phyloP scores from a whole-genome alignment of 2,329 filamentous ascomycete species.

The Orbilia brochopaga region DNA sequence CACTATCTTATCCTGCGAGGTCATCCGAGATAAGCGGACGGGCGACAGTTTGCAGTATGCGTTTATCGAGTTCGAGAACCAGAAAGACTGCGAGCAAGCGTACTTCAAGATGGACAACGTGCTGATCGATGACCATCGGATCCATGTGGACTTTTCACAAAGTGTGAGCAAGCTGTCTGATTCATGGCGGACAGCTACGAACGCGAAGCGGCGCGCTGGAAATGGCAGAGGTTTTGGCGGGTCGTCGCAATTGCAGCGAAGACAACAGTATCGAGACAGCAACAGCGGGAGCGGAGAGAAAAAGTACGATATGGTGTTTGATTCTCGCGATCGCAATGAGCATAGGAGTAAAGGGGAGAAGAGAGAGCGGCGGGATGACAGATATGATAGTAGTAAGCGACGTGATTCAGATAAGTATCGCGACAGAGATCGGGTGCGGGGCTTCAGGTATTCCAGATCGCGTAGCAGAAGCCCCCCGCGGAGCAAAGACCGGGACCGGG shows the following conservation, averaged over 20 bases:
- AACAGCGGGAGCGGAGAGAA: constrained; percentile 59
- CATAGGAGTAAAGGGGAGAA: constrained; percentile 57
- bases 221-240: constrained; percentile 84
- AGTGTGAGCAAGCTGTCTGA: constrained; percentile 86
- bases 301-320: constrained; percentile 80
- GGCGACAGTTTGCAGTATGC: constrained; percentile 96
- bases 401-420: constrained; percentile 57
- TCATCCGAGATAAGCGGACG: constrained; percentile 91
- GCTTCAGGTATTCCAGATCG: constrained; percentile 25
- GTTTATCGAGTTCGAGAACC: constrained; percentile 95
- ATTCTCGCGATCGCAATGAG: constrained; percentile 71
- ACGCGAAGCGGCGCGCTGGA: constrained; percentile 72
- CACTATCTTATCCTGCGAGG: constrained; percentile 91
- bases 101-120: constrained; percentile 99
- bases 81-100: constrained; percentile 88
- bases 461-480: constrained; percentile 36
- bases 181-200: constrained; percentile 84
- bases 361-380: constrained; percentile 56
- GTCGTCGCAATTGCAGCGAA: constrained; percentile 84
- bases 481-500: constrained; percentile 45
- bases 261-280: constrained; percentile 82
- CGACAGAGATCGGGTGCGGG: constrained; percentile 56
- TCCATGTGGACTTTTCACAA: constrained; percentile 98
- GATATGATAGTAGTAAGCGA: constrained; percentile 57
- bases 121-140: constrained; percentile 93